Conservation (phyloP, 306 rosid species). For the Dalbergia cochinchinensis region DNA sequence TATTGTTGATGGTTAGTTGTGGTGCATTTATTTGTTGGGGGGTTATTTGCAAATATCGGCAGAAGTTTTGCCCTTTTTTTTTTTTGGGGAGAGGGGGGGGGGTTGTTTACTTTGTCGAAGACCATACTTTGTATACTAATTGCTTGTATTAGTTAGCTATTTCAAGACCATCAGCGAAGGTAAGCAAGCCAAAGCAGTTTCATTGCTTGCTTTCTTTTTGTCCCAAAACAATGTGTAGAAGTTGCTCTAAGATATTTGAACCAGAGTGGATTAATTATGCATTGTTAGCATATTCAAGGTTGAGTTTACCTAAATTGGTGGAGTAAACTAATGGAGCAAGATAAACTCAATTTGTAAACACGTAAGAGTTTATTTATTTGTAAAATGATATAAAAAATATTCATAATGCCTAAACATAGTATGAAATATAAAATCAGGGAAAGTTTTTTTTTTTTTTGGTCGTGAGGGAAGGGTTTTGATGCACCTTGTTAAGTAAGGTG, state of each 20-base stretch:
- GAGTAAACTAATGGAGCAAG: too few relatives aligned
- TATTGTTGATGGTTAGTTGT: slow-evolving; percentile 19
- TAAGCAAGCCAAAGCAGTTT: slow-evolving; percentile 27
- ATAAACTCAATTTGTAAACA: too few relatives aligned
- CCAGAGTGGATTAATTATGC: background rate
- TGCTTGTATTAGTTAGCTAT: slow-evolving; percentile 36
- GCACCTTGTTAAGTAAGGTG: too few relatives aligned
- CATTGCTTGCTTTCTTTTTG: slow-evolving; percentile 24
- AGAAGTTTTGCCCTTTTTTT: slow-evolving; percentile 21
- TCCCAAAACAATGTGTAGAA: background rate
- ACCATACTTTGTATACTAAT: slow-evolving; percentile 33
- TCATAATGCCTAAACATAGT: too few relatives aligned
- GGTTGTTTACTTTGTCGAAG: slow-evolving; percentile 31
- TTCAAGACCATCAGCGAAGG: slow-evolving; percentile 22
- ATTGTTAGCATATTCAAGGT: background rate
- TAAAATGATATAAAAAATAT: too few relatives aligned
- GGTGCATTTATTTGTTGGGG: slow-evolving; percentile 31
- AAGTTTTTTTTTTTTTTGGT: too few relatives aligned
- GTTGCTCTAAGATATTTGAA: slow-evolving; percentile 18
- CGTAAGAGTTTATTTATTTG: too few relatives aligned
- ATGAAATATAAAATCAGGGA: too few relatives aligned
- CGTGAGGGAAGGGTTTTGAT: too few relatives aligned
- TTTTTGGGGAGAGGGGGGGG: background rate
- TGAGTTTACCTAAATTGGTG: too few relatives aligned
- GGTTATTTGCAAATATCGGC: slow-evolving; percentile 36